Evolutionary conservation across 1,139 yeast genomes (phyloP).

Genomic region (Diutina rugosa): DNA sequence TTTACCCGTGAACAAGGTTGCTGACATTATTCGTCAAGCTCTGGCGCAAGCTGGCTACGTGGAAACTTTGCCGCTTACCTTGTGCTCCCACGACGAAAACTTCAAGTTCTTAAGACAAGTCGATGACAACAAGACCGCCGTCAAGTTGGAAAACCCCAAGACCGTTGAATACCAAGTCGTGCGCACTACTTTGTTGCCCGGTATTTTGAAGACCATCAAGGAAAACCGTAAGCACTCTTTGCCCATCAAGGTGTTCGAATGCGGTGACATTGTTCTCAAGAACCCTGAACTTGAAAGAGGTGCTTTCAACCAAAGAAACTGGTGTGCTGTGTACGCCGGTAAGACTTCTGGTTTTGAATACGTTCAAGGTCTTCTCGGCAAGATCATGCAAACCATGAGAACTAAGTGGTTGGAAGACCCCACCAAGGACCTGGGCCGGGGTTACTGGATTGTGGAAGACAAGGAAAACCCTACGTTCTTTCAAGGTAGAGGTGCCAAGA

Average conservation of each 20-base stretch:
- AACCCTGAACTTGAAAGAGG: constrained; percentile 71
- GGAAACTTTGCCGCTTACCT: constrained; percentile 90
- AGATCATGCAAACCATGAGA: constrained; percentile 93
- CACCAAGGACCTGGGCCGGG: constrained; percentile 41
- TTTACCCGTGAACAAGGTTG: constrained; percentile 78
- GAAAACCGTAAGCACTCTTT: constrained; percentile 93
- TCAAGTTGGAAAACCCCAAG: constrained; percentile 90
- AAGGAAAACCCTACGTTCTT: constrained; percentile 61
- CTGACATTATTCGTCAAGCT: constrained; percentile 84
- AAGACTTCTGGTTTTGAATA: constrained; percentile 90
- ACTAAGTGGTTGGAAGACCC: constrained; percentile 67
- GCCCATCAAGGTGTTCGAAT: constrained; percentile 90
- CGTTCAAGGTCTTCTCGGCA: constrained; percentile 90
- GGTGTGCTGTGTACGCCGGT: constrained; percentile 92
- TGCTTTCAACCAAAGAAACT: constrained; percentile 85
- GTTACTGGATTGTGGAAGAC: constrained; percentile 77
- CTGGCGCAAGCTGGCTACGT: constrained; percentile 93
- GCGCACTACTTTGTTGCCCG: constrained; percentile 88
- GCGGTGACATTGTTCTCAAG: constrained; percentile 90
- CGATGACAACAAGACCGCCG: constrained; percentile 72
- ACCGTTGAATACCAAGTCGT: constrained; percentile 96
- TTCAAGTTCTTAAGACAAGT: constrained; percentile 66
- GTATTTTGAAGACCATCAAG: constrained; percentile 85
- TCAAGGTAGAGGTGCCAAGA: constrained; percentile 95
- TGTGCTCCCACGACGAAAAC: constrained; percentile 95